A percentile compares a stretch with the other conserved stretches of the same genome.
phyloP scores from a whole-genome alignment of 1,284 basidiomycete genomes.

The Rhizopogon hawkerae region DNA sequence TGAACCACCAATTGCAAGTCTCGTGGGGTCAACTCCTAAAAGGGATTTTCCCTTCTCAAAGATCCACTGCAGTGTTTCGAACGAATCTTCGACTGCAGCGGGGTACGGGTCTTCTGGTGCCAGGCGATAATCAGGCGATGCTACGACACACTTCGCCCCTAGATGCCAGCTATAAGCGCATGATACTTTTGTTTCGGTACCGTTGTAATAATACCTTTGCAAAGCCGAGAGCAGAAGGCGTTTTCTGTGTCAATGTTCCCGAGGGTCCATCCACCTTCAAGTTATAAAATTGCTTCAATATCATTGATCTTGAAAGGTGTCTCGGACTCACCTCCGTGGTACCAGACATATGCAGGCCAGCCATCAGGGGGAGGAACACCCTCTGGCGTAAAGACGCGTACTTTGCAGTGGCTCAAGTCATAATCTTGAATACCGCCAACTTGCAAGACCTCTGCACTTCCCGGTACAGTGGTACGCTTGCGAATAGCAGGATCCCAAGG shows the following conservation, averaged over 20 bases:
- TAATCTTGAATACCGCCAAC: slow-evolving; percentile 37
- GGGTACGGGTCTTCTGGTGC: slow-evolving; percentile 54
- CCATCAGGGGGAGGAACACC: slow-evolving; percentile 28
- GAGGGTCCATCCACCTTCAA: slow-evolving; percentile 42
- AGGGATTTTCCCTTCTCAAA: slow-evolving; percentile 29
- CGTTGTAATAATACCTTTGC: slow-evolving; percentile 16
- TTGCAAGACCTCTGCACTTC: slow-evolving; percentile 33
- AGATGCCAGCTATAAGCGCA: neutral
- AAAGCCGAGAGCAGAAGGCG: slow-evolving; percentile 25
- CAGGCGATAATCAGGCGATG: slow-evolving; percentile 50
- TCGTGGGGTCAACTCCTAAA: slow-evolving; percentile 32
- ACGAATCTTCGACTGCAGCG: slow-evolving; percentile 49
- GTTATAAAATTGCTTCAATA: slow-evolving; percentile 3
- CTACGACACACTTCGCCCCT: slow-evolving; percentile 36
- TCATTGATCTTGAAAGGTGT: neutral
- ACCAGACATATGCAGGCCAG: slow-evolving; percentile 44
- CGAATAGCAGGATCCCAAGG: slow-evolving; percentile 41
- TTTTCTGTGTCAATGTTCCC: slow-evolving; percentile 34
- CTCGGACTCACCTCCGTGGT: slow-evolving; percentile 35
- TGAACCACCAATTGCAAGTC: slow-evolving; percentile 46
- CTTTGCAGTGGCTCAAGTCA: slow-evolving; percentile 29
- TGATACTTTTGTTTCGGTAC: neutral
- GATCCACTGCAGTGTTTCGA: slow-evolving; percentile 46
- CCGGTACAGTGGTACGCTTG: slow-evolving; percentile 32
- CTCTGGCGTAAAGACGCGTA: slow-evolving; percentile 41